Evolutionary conservation across 306 rosid genomes (phyloP), one percentile per base, ranked within the genome.

Genomic region (Quercus berberidifolia): DNA sequence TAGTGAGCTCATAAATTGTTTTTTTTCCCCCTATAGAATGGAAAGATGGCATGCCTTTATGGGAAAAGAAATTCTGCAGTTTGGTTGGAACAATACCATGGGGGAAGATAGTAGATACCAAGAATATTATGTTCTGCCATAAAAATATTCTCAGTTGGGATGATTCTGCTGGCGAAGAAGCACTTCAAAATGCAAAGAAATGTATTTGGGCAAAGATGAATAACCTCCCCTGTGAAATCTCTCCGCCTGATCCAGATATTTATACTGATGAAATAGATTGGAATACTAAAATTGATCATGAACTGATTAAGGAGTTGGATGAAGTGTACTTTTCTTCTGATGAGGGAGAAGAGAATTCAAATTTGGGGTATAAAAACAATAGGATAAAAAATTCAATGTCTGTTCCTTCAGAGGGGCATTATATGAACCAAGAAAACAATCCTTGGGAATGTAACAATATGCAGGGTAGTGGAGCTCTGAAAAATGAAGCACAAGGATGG

Each of bases 51-150:
- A 67, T 94, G 82, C 97, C 99, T 74, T n/a, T 83, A 19, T 94
- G 97, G 99, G 97, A 94, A 85, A 94, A 94, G 89, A 85, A 85
- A 77, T 92, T 85, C 78, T 92, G 95, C 84, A 83, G 82, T 14
- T 74, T 49, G 78, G 69, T 88, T 46, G 97, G 97, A 63, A 72
- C 75, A 26, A 86, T 92, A 20, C 93, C 97, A 23, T 92, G 97
- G 99, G 79, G 94, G 85, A 94, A 92, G 87, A 73, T 92, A 65
- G 85, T 88, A 14, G 90, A 87, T 67, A 52, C 95, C 59, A 91
- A 92, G 87, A 78, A 76, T 13, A 71, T 69, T 76, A 64, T 81
- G 59, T 74, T 69, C 73, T 80, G 90, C 79, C 90, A 90, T 81
- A 64, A 64, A 55, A 87, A 82, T 75, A 85, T 92, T 60, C 68